Evolutionary conservation across 345 rosid genomes (phyloP), one percentile per base, ranked within the genome.

Genomic region (Barbarea vulgaris): DNA sequence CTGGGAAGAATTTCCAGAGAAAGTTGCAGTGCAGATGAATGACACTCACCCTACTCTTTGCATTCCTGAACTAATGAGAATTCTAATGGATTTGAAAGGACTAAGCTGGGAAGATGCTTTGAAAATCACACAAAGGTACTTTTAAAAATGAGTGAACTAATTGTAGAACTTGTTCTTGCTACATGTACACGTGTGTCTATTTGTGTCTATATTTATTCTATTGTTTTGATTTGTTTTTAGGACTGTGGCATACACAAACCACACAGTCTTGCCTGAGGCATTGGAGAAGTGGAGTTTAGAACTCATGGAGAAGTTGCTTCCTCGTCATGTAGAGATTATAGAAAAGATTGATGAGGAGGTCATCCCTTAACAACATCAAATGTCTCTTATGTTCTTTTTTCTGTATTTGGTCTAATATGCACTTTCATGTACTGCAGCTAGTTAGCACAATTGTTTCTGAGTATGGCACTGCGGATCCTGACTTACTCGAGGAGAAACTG

Each of bases 221-320:
- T 19, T 67, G 46, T 15, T 33, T 59, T 3, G n/a, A 46, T n/a
- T n/a, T 46, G 14, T 57, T 74, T 42, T 22, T 60, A 90, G 96
- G 77, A 90, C 96, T 77, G 79, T 84, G 82, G 96, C 96, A 47
- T 90, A 90, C 81, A 90, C 96, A 60, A 90, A 90, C 83, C 96
- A 90, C 65, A 90, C 96, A 54, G 93, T 90, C 57, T 74, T 90
- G 74, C 96, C 96, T 7, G 96, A 90, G 84, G 96, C 96, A 25
- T 64, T 88, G 81, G 96, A 90, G 87, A 90, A 90, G 80, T 90
- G 96, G 96, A 90, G 93, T 76, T 81, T 90, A 59, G 96, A 87
- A 70, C 91, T 90, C 44, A 83, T 88, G 96, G 84, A 83, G 82
- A 85, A 88, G 71, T 52, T 90, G 78, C 81, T 90, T 22, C 96